Conservation (phyloP, 768 basidiomycete species). For the Leccinum longicurvipes region DNA sequence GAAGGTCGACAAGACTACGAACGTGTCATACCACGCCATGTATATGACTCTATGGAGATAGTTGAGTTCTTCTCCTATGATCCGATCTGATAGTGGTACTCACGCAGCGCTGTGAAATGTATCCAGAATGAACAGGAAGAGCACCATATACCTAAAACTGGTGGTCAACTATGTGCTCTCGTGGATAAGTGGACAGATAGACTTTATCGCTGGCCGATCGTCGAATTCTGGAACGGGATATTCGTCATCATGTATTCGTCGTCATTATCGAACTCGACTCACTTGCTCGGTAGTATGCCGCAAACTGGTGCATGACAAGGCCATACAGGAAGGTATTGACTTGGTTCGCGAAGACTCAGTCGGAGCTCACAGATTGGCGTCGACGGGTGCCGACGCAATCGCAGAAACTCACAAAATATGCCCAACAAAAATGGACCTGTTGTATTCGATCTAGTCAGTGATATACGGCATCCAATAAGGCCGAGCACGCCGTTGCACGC, state of each 20-base stretch:
- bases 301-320: not conserved
- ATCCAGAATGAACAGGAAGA: not conserved
- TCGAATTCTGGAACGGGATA: not conserved
- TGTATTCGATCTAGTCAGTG: not conserved
- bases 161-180: not conserved
- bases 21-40: not conserved
- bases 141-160: not conserved
- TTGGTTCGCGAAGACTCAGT: not conserved
- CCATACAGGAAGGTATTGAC: not conserved
- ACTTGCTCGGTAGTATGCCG: not conserved
- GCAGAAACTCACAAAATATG: not conserved
- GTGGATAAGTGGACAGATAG: not conserved
- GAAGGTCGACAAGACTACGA: not conserved
- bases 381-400: not conserved
- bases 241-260: too few species aligned
- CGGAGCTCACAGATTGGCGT: not conserved
- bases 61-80: not conserved
- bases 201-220: not conserved
- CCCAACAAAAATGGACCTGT: not conserved
- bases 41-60: not conserved
- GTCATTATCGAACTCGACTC: not conserved
- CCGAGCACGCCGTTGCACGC: not conserved
- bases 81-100: not conserved
- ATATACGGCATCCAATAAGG: not conserved
- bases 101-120: not conserved